Evolutionary conservation across 2,329 filamentous ascomycete genomes (phyloP).

Genomic region (Akanthomyces muscarius): DNA sequence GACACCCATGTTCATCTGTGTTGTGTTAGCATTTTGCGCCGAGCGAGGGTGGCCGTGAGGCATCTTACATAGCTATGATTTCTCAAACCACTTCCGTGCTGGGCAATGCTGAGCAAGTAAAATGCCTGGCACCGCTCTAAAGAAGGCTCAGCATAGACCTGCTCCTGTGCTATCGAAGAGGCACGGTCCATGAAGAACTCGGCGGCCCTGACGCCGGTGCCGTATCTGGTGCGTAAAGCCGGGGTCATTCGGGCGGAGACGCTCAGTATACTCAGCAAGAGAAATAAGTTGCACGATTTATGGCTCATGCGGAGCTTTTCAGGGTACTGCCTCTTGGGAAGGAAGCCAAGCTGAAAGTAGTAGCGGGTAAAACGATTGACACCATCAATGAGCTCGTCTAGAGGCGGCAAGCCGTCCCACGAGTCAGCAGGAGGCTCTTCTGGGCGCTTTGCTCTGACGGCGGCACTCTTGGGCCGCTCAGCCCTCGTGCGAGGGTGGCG

Average conservation of each 20-base stretch:
- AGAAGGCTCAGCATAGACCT: slow-evolving; percentile 50
- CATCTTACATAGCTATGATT: slow-evolving; percentile 50
- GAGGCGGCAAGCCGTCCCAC: slow-evolving; percentile 48
- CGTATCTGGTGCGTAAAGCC: slow-evolving; percentile 44
- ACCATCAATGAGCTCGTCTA: slow-evolving; percentile 48
- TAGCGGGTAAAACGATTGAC: slow-evolving; percentile 50
- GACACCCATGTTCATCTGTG: slow-evolving; percentile 53
- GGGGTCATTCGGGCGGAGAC: slow-evolving; percentile 54
- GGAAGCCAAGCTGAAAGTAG: slow-evolving; percentile 58
- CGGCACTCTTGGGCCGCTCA: slow-evolving; percentile 43
- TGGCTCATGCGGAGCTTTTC: slow-evolving; percentile 43
- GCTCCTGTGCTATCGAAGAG: slow-evolving; percentile 42
- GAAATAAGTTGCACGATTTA: slow-evolving; percentile 49
- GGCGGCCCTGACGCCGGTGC: slow-evolving; percentile 47
- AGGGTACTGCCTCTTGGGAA: slow-evolving; percentile 50
- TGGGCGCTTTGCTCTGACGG: slow-evolving; percentile 31
- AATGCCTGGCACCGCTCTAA: slow-evolving; percentile 56
- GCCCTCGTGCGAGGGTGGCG: slow-evolving; percentile 51
- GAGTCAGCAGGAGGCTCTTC: slow-evolving; percentile 29
- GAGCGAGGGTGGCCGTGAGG: not conserved
- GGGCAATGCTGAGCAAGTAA: slow-evolving; percentile 55
- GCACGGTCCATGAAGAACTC: slow-evolving; percentile 52
- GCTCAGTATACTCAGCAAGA: slow-evolving; percentile 52
- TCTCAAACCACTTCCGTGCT: slow-evolving; percentile 52
- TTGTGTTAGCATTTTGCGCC: slow-evolving; percentile 4